These are phyloP conservation scores for Silybum marianum DNA, from an alignment of 129 eudicot species.

Conservation along the genomic window DNA sequence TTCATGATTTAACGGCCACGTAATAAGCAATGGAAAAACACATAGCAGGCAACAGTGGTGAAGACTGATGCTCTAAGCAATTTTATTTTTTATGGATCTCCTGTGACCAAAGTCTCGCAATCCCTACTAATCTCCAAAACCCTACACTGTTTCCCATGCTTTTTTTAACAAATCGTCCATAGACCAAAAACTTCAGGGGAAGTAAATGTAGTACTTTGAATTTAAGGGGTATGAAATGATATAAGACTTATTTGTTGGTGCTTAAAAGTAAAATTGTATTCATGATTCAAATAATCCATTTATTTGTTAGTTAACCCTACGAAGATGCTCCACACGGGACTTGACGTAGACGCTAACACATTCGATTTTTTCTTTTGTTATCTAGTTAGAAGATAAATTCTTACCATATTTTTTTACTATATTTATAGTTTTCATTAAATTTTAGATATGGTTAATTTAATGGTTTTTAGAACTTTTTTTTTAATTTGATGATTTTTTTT, in stretches of 20 bases:
- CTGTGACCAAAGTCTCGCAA: not conserved
- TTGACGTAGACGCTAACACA: conserved; percentile 32
- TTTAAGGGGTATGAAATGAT: conserved; percentile 10
- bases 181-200: not conserved
- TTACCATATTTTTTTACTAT: not conserved
- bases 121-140: not conserved
- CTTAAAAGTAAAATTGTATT: not conserved
- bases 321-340: conserved; percentile 7
- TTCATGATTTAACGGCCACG: too few species aligned
- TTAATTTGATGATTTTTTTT: too few species aligned
- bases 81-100: too few species aligned
- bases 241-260: conserved; percentile 2
- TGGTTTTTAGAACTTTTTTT: too few species aligned
- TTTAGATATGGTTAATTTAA: too few species aligned
- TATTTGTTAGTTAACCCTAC: not conserved
- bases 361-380: not conserved
- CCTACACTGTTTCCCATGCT: not conserved
- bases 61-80: too few species aligned
- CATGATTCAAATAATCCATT: conserved; percentile 4
- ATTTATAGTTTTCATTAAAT: not conserved
- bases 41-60: too few species aligned
- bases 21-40: not conserved
- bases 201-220: conserved; percentile 6
- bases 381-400: not conserved
- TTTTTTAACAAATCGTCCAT: not conserved